phyloP scores from a whole-genome alignment of 148 eudicot species.

The Tetragonia tetragonoides region DNA sequence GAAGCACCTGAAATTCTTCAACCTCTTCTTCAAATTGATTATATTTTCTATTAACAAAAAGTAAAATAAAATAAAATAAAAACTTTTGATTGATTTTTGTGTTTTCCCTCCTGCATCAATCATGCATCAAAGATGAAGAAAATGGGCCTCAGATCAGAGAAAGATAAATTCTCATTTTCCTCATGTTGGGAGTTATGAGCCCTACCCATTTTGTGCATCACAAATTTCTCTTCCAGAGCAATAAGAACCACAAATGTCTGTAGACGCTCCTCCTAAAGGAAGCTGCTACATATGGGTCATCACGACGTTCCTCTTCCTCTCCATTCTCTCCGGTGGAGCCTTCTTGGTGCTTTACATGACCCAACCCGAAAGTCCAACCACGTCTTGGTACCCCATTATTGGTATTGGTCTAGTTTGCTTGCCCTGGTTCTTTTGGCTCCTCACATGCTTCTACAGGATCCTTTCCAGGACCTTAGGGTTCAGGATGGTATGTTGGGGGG shows the following conservation, averaged over 20 bases:
- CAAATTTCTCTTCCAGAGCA: neutral
- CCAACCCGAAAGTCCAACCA: conserved; percentile 23
- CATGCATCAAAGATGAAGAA: conserved; percentile 20
- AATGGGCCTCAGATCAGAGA: neutral
- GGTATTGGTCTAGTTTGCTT: conserved; percentile 36
- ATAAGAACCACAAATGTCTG: conserved; percentile 17
- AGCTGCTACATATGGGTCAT: conserved; percentile 38
- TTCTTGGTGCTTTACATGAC: conserved; percentile 35
- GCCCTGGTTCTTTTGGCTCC: conserved; percentile 49
- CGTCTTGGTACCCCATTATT: conserved; percentile 27
- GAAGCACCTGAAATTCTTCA: conserved; percentile 1
- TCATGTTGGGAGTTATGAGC: conserved; percentile 16
- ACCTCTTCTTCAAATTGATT: neutral
- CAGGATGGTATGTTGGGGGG: conserved; percentile 45
- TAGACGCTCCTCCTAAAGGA: neutral
- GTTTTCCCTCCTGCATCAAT: neutral
- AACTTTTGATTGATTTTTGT: no score
- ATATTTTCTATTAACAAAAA: no score
- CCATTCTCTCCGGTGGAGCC: conserved; percentile 35
- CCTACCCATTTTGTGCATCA: neutral
- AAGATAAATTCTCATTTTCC: neutral
- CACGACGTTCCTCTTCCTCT: conserved; percentile 25
- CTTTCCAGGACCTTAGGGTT: conserved; percentile 39
- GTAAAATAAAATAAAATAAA: neutral
- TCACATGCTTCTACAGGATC: conserved; percentile 31